Evolutionary conservation across 306 rosid genomes (phyloP).

Genomic region (Cicer judaicum): DNA sequence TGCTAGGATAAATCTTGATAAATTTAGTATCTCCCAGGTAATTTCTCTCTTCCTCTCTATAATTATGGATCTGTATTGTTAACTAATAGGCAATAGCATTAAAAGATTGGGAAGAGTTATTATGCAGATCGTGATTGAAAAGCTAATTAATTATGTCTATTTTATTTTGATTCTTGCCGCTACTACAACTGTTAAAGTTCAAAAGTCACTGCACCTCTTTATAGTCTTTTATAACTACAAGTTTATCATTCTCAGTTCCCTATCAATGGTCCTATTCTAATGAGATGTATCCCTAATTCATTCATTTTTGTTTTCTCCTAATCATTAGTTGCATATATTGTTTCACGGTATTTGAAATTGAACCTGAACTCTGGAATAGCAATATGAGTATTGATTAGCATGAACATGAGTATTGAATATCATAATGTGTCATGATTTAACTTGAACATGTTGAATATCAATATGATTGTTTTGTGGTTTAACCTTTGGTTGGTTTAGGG

Average conservation of each 20-base stretch:
- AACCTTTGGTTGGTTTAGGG: too few relatives aligned
- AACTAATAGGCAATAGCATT: background rate
- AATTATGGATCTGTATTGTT: constrained; percentile 3
- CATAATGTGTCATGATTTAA: too few relatives aligned
- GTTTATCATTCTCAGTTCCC: background rate
- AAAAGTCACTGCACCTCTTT: background rate
- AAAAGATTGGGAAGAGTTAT: background rate
- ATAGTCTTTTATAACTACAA: background rate
- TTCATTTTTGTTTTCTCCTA: background rate
- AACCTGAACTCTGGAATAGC: background rate
- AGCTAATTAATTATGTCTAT: constrained; percentile 8
- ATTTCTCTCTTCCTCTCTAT: constrained; percentile 23
- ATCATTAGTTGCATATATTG: background rate
- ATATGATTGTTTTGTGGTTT: too few relatives aligned
- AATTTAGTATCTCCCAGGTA: constrained; percentile 68
- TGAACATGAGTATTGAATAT: background rate
- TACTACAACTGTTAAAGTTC: background rate
- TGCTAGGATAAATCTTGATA: constrained; percentile 55
- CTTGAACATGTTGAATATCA: too few relatives aligned
- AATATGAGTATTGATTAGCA: background rate
- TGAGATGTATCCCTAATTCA: background rate
- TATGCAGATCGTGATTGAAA: constrained; percentile 6
- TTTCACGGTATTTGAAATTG: background rate
- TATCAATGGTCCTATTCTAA: background rate
- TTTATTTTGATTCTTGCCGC: constrained; percentile 10